Base-by-base conservation (phyloP, 495 filamentous ascomycete species). In the Melanomma pulvis-pyrius region DNA sequence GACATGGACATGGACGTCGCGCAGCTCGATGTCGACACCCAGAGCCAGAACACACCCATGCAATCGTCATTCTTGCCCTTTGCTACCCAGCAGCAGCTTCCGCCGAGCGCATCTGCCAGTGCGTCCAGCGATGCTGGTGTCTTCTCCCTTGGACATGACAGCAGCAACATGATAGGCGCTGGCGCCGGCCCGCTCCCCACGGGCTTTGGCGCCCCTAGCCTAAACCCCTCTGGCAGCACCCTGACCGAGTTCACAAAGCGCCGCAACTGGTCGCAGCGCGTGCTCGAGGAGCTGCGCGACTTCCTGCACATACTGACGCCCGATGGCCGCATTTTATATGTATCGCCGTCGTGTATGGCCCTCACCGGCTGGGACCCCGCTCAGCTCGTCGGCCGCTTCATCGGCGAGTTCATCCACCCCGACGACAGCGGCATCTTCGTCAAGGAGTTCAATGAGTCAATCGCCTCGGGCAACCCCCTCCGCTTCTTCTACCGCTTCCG, bases 401-500 rank as follows among this genome's bases (percentile, higher is more conserved):
- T 98, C 19, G 82, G 82, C 11, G 87, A 96, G 26, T 87, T 90
- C 67, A 88, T 98, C 49, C 94, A 98, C 68, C 84, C 88, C 12
- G 93, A 97, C 77, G 94, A 98, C 79, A 86, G 87, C 57, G 83
- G 86, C 19, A 84, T 96, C 71, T 96, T 97, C 74, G 83, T 90
- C 34, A 83, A 90, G 46, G 94, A 98, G 74, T 86, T 98, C 81
- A 91, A 96, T 72, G 92, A 97, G 69, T 90, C 89, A 30, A 94
- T 98, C 60, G 86, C 91, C n/a, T 86, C 83, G 28, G 91, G 89
- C 17, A 85, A 91, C 57, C 83, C 86, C 11, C 76, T 98, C 48
- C 88, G 91, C 49, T 87, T 96, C 76, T 96, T 97, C 83, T 93
- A 96, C 75, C 88, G 94, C 50, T 87, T 98, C 69, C 84, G 84